Evolutionary conservation across 176 grass and related monocot species (phyloP), one percentile per base, ranked within the genome.

Genomic region (Lolium multiflorum): DNA sequence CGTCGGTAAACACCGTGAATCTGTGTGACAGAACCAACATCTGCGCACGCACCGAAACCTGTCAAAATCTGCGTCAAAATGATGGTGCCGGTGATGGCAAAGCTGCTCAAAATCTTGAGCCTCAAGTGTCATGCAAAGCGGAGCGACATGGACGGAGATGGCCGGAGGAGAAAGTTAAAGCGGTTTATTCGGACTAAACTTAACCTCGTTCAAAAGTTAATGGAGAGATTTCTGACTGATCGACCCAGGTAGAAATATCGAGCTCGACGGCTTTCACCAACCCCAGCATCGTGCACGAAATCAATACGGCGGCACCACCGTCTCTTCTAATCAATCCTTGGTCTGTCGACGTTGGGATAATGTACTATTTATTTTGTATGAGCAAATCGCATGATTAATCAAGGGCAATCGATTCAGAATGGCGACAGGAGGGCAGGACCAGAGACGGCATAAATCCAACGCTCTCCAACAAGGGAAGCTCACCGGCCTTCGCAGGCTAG

Each of bases 71-170:
- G 6, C 6, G 84, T 87, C 89, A 72, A 86, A 38, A 24, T 7
- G 89, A 79, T 83, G 24, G 84, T 63, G 22, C 22, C 21, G 59
- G 22, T 62, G 21, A 13, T 26, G 21, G 59, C 12, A 20, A 87
- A 74, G 84, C 11, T 21, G 38, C 43, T 28, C 75, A 80, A 67
- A 91, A 87, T 16, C 84, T 48, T 91, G 84, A 67, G 89, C 74
- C 89, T 79, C 48, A 91, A 87, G 81, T 48, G 83, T 86, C 83
- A 14, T 28, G 20, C 20, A 24, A 17, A 44, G 4, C 25, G 15
- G 38, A 11, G 37, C 15, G 49, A 43, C 17, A 1, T 11, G 21
- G 37, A 66, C 67, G 48, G 37, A 43, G 17, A 28, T 9, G 28
- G 31, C 31, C 31, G 31, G 41, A 43, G 41, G 41, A 54, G 51